phyloP scores from a whole-genome alignment of 2,329 filamentous ascomycete species.

The Elsinoe arachidis region DNA sequence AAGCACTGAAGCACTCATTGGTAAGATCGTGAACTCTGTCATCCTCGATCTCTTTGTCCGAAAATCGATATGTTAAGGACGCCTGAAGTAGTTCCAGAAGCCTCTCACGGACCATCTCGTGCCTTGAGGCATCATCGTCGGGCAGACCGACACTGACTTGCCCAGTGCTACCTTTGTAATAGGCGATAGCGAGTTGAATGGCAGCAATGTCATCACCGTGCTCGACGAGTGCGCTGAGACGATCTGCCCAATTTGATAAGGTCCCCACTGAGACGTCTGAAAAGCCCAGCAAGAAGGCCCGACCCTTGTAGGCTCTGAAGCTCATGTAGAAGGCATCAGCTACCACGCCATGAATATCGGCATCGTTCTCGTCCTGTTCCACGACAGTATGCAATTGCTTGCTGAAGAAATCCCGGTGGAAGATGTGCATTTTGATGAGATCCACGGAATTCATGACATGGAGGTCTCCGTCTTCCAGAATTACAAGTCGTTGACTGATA shows the following conservation, averaged over 20 bases:
- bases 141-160: slow-evolving; percentile 90
- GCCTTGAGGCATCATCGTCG: slow-evolving; percentile 66
- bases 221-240: slow-evolving; percentile 88
- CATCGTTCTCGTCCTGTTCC: slow-evolving; percentile 76
- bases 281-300: slow-evolving; percentile 86
- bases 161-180: slow-evolving; percentile 85
- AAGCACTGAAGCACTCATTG: slow-evolving; percentile 68
- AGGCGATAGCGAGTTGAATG: slow-evolving; percentile 81
- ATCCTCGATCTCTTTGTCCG: slow-evolving; percentile 46
- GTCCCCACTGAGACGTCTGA: slow-evolving; percentile 86
- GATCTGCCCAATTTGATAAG: slow-evolving; percentile 93
- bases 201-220: slow-evolving; percentile 91
- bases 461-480: slow-evolving; percentile 82
- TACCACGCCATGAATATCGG: slow-evolving; percentile 87
- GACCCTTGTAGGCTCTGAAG: slow-evolving; percentile 88
- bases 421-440: slow-evolving; percentile 82
- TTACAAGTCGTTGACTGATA: slow-evolving; percentile 84
- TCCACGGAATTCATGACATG: slow-evolving; percentile 93
- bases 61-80: slow-evolving; percentile 79
- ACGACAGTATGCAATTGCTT: slow-evolving; percentile 75
- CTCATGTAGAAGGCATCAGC: slow-evolving; percentile 98
- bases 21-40: slow-evolving; percentile 62
- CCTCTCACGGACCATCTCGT: slow-evolving; percentile 78
- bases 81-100: slow-evolving; percentile 88
- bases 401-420: slow-evolving; percentile 84